Conservation (phyloP, 2,329 filamentous ascomycete species). For the Harringtonia aguacate region DNA sequence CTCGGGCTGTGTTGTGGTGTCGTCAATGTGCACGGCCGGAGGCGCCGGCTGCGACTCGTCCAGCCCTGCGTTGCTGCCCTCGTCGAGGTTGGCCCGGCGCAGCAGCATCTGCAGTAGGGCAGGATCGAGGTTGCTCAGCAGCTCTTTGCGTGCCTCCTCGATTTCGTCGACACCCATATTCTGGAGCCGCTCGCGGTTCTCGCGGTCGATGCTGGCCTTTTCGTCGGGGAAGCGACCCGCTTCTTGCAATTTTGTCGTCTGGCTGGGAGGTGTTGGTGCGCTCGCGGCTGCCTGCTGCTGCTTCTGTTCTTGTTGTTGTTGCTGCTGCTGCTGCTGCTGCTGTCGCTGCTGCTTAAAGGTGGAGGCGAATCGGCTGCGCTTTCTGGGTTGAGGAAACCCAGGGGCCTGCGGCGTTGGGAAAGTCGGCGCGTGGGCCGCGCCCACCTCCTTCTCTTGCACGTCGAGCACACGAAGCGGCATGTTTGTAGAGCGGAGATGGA, state of each 20-base stretch:
- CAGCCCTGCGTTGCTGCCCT: slow-evolving; percentile 26
- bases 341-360: slow-evolving; percentile 66
- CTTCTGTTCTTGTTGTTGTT: too few relatives aligned
- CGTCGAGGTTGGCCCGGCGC: slow-evolving; percentile 64
- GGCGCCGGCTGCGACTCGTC: neutral
- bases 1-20: neutral
- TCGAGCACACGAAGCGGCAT: slow-evolving; percentile 55
- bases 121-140: slow-evolving; percentile 69
- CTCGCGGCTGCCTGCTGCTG: neutral
- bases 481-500: too few relatives aligned
- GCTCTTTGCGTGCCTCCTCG: slow-evolving; percentile 64
- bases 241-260: too few relatives aligned
- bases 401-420: slow-evolving; percentile 48
- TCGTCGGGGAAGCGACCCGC: slow-evolving; percentile 34
- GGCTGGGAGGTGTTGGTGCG: neutral
- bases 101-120: slow-evolving; percentile 68
- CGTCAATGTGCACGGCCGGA: slow-evolving; percentile 2
- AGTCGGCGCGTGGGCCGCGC: slow-evolving; percentile 48
- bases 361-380: slow-evolving; percentile 54
- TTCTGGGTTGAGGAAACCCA: slow-evolving; percentile 86
- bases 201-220: slow-evolving; percentile 63
- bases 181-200: slow-evolving; percentile 65
- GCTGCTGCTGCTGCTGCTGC: neutral
- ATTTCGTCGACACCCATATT: slow-evolving; percentile 78
- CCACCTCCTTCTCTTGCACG: slow-evolving; percentile 62